Evolutionary conservation across 2,329 filamentous ascomycete genomes (phyloP).

Genomic region (Paradendryphiella salina): DNA sequence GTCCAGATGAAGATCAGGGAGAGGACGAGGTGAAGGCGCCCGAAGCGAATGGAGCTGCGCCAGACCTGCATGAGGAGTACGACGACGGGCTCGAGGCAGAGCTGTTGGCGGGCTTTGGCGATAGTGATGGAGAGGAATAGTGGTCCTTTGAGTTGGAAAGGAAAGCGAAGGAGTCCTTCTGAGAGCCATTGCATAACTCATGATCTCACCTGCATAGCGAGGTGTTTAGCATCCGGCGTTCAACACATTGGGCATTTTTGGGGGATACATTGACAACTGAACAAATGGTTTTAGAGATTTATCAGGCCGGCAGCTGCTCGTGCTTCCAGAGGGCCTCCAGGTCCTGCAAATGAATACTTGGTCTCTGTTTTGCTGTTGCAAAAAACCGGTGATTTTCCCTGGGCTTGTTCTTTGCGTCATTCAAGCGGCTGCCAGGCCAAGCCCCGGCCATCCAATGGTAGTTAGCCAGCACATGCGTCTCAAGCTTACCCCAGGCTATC

Average conservation of each 20-base stretch:
- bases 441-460: conserved; percentile 7
- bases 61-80: conserved; percentile 54
- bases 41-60: conserved; percentile 34
- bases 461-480: conserved; percentile 6
- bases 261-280: conserved; percentile 7
- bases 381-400: too few species aligned
- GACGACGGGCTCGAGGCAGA: conserved; percentile 55
- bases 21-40: conserved; percentile 52
- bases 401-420: neutral
- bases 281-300: neutral
- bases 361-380: too few species aligned
- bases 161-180: neutral
- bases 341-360: neutral
- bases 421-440: neutral
- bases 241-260: conserved; percentile 8
- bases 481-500: conserved; percentile 15
- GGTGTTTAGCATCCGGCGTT: conserved; percentile 43
- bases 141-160: neutral
- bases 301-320: neutral
- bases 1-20: conserved; percentile 45
- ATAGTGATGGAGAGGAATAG: conserved; percentile 29
- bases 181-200: conserved; percentile 13
- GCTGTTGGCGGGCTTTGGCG: conserved; percentile 49
- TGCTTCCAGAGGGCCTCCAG: too few species aligned
- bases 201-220: conserved; percentile 43